phyloP scores from a whole-genome alignment of 768 basidiomycete genomes.

The Leccinum obscurum region DNA sequence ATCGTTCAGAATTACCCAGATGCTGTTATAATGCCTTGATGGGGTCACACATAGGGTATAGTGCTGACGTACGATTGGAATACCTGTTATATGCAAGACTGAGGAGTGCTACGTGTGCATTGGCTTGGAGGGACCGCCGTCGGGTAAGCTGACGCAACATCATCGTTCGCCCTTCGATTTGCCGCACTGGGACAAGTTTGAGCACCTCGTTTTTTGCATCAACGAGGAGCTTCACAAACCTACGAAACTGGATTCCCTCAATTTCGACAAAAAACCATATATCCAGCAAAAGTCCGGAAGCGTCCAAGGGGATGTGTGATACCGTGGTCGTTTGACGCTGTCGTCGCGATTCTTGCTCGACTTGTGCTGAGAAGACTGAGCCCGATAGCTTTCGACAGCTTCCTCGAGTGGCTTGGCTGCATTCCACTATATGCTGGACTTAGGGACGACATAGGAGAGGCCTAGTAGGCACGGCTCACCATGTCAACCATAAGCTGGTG shows the following conservation, averaged over 20 bases:
- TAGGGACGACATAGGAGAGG: not conserved
- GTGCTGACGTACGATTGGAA: constrained; percentile 12
- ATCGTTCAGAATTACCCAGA: constrained; percentile 93
- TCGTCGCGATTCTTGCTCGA: not conserved
- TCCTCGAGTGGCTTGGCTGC: constrained; percentile 39
- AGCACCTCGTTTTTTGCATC: not conserved
- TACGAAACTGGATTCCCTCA: constrained; percentile 26
- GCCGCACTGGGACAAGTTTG: constrained; percentile 46
- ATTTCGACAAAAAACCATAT: constrained; percentile 6
- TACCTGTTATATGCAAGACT: constrained; percentile 72
- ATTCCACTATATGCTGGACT: constrained; percentile 41
- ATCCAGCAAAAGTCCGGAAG: not conserved
- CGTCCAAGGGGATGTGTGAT: not conserved
- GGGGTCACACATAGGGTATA: not conserved
- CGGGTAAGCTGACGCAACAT: constrained; percentile 44
- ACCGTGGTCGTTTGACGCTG: constrained; percentile 1
- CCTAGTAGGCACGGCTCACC: constrained; percentile 27
- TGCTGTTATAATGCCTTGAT: constrained; percentile 81
- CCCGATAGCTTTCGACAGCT: constrained; percentile 17
- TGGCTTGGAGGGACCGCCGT: constrained; percentile 35
- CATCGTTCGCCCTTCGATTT: constrained; percentile 55
- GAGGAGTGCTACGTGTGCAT: constrained; percentile 37
- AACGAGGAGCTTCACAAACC: constrained; percentile 17
- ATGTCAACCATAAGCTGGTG: constrained; percentile 41
- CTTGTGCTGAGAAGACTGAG: not conserved